Conservation (phyloP, 257 asterid genomes). For the Salvia hispanica region DNA sequence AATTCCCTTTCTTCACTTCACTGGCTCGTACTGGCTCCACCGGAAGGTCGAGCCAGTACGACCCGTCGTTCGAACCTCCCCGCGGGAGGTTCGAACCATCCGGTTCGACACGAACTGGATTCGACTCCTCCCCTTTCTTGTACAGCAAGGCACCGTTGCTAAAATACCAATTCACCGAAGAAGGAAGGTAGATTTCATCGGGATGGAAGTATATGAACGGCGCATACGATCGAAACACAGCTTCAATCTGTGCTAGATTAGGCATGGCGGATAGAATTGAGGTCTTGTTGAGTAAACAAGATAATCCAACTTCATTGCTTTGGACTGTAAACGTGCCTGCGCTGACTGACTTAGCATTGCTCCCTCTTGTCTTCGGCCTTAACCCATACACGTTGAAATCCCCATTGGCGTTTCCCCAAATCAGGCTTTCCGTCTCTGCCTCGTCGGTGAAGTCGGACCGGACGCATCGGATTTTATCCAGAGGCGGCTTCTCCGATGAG, state of each 20-base stretch:
- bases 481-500: conserved; percentile 66
- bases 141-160: conserved; percentile 59
- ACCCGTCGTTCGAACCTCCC: conserved; percentile 69
- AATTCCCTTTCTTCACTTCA: conserved; percentile 57
- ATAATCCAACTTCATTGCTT: conserved; percentile 33
- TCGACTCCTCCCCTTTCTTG: conserved; percentile 55
- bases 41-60: conserved; percentile 82
- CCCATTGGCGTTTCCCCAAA: conserved; percentile 61
- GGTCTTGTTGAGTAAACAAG: conserved; percentile 67
- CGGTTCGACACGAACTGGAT: conserved; percentile 47
- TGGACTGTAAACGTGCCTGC: conserved; percentile 51
- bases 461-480: conserved; percentile 65
- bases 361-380: conserved; percentile 64
- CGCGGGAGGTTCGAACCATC: conserved; percentile 82
- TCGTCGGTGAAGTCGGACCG: conserved; percentile 65
- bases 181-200: conserved; percentile 62
- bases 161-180: conserved; percentile 84
- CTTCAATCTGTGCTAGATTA: conserved; percentile 47
- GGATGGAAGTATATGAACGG: conserved; percentile 77
- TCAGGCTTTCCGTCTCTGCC: conserved; percentile 49
- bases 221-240: conserved; percentile 54
- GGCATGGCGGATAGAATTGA: conserved; percentile 51
- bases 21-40: conserved; percentile 34
- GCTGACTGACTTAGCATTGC: conserved; percentile 46
- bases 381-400: conserved; percentile 37